Evolutionary conservation across 805 yeast genomes (phyloP).

Genomic region (Wickerhamomyces pijperi): DNA sequence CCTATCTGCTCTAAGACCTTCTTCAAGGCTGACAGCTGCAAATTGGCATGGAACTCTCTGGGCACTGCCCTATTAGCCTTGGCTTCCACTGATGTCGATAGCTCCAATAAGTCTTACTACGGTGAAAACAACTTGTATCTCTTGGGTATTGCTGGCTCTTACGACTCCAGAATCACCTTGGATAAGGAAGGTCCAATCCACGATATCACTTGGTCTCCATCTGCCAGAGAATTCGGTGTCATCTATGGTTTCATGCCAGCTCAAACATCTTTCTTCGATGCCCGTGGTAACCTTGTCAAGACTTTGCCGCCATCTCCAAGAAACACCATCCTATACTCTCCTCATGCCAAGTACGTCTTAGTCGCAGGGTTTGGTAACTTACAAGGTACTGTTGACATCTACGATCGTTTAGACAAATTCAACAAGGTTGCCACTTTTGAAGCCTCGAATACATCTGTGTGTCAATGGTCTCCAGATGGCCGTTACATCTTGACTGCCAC

Average conservation of each 20-base stretch:
- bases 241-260: slow-evolving; percentile 98
- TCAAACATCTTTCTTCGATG: slow-evolving; percentile 85
- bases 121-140: slow-evolving; percentile 92
- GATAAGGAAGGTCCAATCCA: slow-evolving; percentile 95
- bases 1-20: slow-evolving; percentile 81
- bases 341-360: slow-evolving; percentile 82
- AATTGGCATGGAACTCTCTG: slow-evolving; percentile 82
- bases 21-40: slow-evolving; percentile 92
- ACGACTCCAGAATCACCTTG: slow-evolving; percentile 77
- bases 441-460: slow-evolving; percentile 91
- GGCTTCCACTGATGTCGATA: slow-evolving; percentile 92
- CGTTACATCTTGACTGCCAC: slow-evolving; percentile 89
- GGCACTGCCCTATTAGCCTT: slow-evolving; percentile 92
- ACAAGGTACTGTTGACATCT: slow-evolving; percentile 91
- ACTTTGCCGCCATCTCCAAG: slow-evolving; percentile 79
- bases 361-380: slow-evolving; percentile 97
- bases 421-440: slow-evolving; percentile 69
- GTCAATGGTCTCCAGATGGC: slow-evolving; percentile 98
- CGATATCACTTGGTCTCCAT: slow-evolving; percentile 95
- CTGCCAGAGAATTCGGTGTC: slow-evolving; percentile 93
- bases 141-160: slow-evolving; percentile 85
- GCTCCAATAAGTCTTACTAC: slow-evolving; percentile 86
- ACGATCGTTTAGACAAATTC: slow-evolving; percentile 84
- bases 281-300: slow-evolving; percentile 80
- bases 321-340: slow-evolving; percentile 85